phyloP scores from a whole-genome alignment of 768 basidiomycete genomes.

The Pholiota microspora region DNA sequence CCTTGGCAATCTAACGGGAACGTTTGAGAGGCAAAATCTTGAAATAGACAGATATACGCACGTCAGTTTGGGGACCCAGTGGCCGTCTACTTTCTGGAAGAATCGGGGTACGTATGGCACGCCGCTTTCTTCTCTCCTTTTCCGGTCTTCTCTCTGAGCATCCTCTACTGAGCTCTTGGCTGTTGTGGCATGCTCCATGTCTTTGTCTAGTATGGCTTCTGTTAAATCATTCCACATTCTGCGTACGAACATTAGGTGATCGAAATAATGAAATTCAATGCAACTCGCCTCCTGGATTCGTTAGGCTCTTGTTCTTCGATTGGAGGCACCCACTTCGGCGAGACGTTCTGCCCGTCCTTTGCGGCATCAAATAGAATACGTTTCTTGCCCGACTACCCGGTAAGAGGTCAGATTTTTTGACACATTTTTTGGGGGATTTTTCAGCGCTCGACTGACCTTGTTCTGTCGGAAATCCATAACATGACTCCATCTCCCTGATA shows the following conservation, averaged over 20 bases:
- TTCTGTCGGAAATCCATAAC: constrained; percentile 79
- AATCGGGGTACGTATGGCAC: constrained; percentile 71
- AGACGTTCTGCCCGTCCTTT: constrained; percentile 70
- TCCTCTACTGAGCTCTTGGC: constrained; percentile 93
- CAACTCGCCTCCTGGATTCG: constrained; percentile 77
- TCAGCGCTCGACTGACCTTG: constrained; percentile 43
- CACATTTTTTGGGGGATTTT: not conserved
- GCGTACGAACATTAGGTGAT: not conserved
- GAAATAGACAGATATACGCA: constrained; percentile 40
- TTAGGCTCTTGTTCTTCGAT: constrained; percentile 87
- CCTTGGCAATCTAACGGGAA: constrained; percentile 57
- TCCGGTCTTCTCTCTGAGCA: constrained; percentile 80
- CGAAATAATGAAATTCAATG: too few species aligned
- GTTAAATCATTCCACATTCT: constrained; percentile 87
- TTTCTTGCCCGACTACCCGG: constrained; percentile 57
- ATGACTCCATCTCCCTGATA: constrained; percentile 89
- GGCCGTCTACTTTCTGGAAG: constrained; percentile 74
- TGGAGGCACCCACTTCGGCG: constrained; percentile 81
- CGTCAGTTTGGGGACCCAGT: constrained; percentile 81
- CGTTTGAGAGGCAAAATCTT: constrained; percentile 10
- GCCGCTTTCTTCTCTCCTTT: constrained; percentile 71
- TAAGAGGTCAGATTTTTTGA: not conserved
- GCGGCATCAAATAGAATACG: constrained; percentile 82
- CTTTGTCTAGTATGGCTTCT: constrained; percentile 76
- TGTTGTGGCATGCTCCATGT: constrained; percentile 92